A percentile compares a stretch with the other conserved stretches of the same genome.
Conservation (phyloP, 306 rosid genomes). For the Citrullus mucosospermus region DNA sequence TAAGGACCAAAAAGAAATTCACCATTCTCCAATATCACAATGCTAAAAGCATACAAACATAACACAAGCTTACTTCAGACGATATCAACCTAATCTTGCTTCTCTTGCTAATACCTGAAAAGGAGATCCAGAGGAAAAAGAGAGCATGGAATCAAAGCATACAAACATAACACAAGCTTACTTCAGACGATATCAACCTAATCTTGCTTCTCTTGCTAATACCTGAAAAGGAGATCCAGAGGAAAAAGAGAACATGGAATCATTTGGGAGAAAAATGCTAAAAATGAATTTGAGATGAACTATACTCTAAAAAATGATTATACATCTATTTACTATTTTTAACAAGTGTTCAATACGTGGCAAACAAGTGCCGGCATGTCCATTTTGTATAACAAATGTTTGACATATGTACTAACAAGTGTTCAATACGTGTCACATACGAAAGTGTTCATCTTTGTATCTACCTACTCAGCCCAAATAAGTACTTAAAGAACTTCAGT, state of each 20-base stretch:
- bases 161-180: not conserved
- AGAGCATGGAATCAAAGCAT: not conserved
- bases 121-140: not conserved
- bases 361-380: not conserved
- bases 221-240: slow-evolving; percentile 33
- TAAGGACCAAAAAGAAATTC: not conserved
- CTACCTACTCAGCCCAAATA: not conserved
- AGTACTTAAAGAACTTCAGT: not conserved
- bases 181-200: slow-evolving; percentile 33
- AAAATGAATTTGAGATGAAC: not conserved
- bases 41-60: not conserved
- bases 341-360: not conserved
- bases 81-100: slow-evolving; percentile 73
- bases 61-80: not conserved
- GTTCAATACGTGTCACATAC: too few species aligned
- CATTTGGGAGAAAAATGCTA: not conserved
- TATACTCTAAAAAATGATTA: not conserved
- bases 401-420: not conserved
- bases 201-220: slow-evolving; percentile 84
- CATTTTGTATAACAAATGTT: not conserved
- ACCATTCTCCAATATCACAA: not conserved
- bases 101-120: slow-evolving; percentile 79
- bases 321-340: not conserved
- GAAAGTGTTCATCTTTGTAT: not conserved
- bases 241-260: not conserved